These are phyloP conservation scores for Exophiala phaeomuriformis DNA, from an alignment of 2,329 filamentous ascomycete species.

Conservation along the genomic window DNA sequence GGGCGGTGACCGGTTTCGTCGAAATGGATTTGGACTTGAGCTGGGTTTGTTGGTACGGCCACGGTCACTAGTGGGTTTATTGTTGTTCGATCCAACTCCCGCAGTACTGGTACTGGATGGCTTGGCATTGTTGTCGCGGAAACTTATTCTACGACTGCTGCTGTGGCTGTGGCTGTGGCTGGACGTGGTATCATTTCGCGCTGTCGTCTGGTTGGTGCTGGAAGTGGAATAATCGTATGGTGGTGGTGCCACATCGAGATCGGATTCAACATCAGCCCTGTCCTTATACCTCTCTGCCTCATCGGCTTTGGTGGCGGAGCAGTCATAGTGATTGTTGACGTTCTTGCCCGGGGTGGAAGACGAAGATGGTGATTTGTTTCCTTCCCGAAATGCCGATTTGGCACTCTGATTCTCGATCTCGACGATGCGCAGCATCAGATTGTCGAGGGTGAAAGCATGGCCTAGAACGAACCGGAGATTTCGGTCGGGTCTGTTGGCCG, in stretches of 20 bases:
- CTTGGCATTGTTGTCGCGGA: conserved; percentile 20
- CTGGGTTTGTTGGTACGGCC: too few species aligned
- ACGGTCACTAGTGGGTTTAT: too few species aligned
- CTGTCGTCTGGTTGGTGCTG: too few species aligned
- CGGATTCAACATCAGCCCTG: background rate
- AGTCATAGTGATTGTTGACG: conserved; percentile 15
- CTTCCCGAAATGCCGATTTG: conserved; percentile 14
- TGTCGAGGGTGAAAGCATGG: conserved; percentile 25
- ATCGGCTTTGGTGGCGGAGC: conserved; percentile 6
- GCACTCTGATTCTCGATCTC: conserved; percentile 24
- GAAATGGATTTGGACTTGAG: background rate
- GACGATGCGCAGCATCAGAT: conserved; percentile 24
- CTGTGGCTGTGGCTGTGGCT: background rate
- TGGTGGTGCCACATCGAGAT: background rate
- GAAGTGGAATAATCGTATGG: too few species aligned
- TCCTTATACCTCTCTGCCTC: too few species aligned
- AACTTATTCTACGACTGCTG: conserved; percentile 18
- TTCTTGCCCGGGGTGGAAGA: conserved; percentile 2
- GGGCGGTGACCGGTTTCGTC: conserved; percentile 15
- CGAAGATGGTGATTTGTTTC: background rate
- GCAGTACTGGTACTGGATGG: conserved; percentile 15
- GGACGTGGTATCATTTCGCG: background rate
- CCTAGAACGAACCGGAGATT: conserved; percentile 24
- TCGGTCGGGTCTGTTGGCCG: conserved; percentile 22
- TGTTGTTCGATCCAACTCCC: conserved; percentile 8